phyloP scores from a whole-genome alignment of 169 alveolate species.

The Plasmodium gaboni region DNA sequence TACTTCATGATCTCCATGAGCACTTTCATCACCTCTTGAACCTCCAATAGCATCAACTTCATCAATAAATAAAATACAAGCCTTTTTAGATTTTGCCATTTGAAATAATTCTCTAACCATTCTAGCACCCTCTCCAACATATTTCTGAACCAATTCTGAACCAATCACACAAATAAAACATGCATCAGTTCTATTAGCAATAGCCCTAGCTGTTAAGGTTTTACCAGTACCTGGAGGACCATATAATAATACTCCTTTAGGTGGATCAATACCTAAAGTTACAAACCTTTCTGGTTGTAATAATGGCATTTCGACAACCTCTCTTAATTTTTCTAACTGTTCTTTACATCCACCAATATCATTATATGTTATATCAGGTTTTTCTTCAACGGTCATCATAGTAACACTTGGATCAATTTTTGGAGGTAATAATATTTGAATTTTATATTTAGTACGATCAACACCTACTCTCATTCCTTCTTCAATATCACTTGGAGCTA shows the following conservation, averaged over 20 bases:
- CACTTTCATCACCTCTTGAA: constrained; percentile 91
- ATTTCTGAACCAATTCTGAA: constrained; percentile 98
- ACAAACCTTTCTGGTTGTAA: constrained; percentile 98
- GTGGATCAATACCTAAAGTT: constrained; percentile 99
- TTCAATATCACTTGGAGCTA: constrained; percentile 99
- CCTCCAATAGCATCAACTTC: constrained; percentile 98
- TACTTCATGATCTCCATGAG: constrained; percentile 98
- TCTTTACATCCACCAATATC: constrained; percentile 99
- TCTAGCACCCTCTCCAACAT: constrained; percentile 99
- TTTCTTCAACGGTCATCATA: constrained; percentile 99
- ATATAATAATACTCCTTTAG: constrained; percentile 98
- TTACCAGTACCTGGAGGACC: constrained; percentile 99
- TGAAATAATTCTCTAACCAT: constrained; percentile 98
- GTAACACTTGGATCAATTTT: constrained; percentile 99
- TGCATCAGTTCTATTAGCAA: constrained; percentile 99
- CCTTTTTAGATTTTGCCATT: constrained; percentile 97
- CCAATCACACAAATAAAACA: constrained; percentile 99
- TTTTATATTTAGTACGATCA: constrained; percentile 95
- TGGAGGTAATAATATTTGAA: constrained; percentile 99
- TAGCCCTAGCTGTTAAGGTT: constrained; percentile 99
- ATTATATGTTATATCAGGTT: constrained; percentile 99
- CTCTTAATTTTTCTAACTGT: constrained; percentile 96
- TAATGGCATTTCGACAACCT: constrained; percentile 99
- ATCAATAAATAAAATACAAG: constrained; percentile 98
- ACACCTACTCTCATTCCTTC: constrained; percentile 99